phyloP scores from a whole-genome alignment of 768 basidiomycete species.

The Psilocybe cyanescens region DNA sequence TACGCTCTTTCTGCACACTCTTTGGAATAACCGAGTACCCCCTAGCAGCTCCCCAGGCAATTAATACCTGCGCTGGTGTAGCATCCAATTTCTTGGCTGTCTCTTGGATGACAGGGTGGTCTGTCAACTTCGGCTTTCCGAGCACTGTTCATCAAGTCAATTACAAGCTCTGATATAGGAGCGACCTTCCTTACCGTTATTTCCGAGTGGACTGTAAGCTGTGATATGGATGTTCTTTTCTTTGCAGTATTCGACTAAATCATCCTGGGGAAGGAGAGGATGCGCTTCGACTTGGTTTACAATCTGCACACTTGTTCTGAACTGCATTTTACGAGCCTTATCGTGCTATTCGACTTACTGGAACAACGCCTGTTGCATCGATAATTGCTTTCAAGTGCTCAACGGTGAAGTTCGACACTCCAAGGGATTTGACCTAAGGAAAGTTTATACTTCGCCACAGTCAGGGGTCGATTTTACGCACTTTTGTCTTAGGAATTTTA shows the following conservation, averaged over 20 bases:
- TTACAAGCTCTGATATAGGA: background rate
- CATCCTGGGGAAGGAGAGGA: conserved; percentile 77
- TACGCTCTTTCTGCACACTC: conserved; percentile 72
- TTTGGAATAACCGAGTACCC: conserved; percentile 88
- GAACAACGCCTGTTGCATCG: conserved; percentile 71
- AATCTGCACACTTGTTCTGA: conserved; percentile 33
- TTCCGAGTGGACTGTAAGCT: conserved; percentile 75
- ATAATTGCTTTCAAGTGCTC: conserved; percentile 69
- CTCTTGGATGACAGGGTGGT: conserved; percentile 60
- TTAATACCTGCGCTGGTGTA: conserved; percentile 78
- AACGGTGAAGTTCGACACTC: conserved; percentile 83
- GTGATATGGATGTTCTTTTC: conserved; percentile 71
- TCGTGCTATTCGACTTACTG: conserved; percentile 43
- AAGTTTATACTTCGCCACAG: conserved; percentile 1
- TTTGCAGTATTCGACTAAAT: conserved; percentile 72
- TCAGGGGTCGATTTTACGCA: conserved; percentile 22
- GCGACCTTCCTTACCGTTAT: conserved; percentile 58
- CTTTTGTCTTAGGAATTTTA: conserved; percentile 72
- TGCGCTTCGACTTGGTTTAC: conserved; percentile 87
- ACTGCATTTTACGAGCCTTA: background rate
- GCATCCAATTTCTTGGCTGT: conserved; percentile 67
- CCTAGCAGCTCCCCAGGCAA: conserved; percentile 79
- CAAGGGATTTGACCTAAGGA: conserved; percentile 64
- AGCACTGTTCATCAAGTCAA: conserved; percentile 40
- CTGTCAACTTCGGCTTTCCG: conserved; percentile 68